phyloP scores from a whole-genome alignment of 1,284 basidiomycete species.

The Veloboletus limbatus region DNA sequence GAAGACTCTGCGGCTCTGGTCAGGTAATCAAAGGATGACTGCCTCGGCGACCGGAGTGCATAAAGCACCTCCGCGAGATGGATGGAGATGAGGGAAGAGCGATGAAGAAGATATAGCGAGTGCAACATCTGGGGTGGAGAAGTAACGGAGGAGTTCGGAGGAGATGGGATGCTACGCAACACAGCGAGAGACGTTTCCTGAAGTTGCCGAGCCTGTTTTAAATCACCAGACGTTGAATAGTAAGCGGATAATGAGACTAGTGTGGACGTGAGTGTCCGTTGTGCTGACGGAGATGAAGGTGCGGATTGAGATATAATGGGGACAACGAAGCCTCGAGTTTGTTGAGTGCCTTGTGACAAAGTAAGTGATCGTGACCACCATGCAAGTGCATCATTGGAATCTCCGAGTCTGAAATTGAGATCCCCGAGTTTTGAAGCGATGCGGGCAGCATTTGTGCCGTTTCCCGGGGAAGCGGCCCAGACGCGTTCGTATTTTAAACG shows the following conservation, averaged over 20 bases:
- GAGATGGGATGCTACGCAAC: slow-evolving; percentile 61
- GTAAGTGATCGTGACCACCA: slow-evolving; percentile 68
- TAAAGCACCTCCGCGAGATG: slow-evolving; percentile 76
- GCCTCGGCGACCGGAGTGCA: slow-evolving; percentile 46
- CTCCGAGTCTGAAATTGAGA: slow-evolving; percentile 52
- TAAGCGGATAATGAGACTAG: slow-evolving; percentile 71
- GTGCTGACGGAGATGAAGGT: slow-evolving; percentile 61
- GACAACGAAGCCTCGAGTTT: slow-evolving; percentile 9
- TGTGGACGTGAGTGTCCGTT: slow-evolving; percentile 63
- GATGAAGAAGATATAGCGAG: slow-evolving; percentile 66
- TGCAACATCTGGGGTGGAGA: slow-evolving; percentile 65
- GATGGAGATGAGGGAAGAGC: slow-evolving; percentile 67
- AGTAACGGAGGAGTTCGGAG: slow-evolving; percentile 40
- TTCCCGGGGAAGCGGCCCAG: slow-evolving; percentile 46
- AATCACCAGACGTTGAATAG: slow-evolving; percentile 63
- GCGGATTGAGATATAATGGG: slow-evolving; percentile 39
- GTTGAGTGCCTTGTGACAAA: slow-evolving; percentile 38
- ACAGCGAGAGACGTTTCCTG: slow-evolving; percentile 67
- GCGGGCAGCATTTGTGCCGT: slow-evolving; percentile 48
- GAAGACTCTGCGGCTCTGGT: slow-evolving; percentile 61
- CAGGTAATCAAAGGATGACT: slow-evolving; percentile 55
- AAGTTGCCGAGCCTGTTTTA: slow-evolving; percentile 64
- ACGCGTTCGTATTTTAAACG: slow-evolving; percentile 63
- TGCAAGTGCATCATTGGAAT: slow-evolving; percentile 49
- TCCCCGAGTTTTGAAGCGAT: slow-evolving; percentile 67